Conservation (phyloP, 331 rosid species). For the Malus hybrid region DNA sequence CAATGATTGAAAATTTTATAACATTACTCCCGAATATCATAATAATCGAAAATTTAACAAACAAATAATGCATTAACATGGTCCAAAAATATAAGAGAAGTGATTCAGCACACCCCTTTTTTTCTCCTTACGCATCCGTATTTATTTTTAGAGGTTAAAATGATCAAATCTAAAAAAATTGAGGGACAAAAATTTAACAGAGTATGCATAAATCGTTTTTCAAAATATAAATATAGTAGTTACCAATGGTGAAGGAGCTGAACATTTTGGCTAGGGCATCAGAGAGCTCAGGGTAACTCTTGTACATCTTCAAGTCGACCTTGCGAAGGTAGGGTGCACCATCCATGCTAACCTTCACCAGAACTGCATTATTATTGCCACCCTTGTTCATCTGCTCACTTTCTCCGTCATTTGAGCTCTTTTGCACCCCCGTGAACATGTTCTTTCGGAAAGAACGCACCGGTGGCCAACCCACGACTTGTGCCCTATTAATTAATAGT, state of each 20-base stretch:
- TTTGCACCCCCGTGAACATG: slow-evolving; percentile 35
- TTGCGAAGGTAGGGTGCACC: slow-evolving; percentile 98
- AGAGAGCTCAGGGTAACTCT: slow-evolving; percentile 62
- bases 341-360: slow-evolving; percentile 90
- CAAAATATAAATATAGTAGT: too few species aligned
- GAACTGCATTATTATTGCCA: slow-evolving; percentile 15
- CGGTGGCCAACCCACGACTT: slow-evolving; percentile 98
- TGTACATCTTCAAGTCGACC: slow-evolving; percentile 60
- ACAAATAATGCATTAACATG: not conserved
- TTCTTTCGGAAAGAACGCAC: slow-evolving; percentile 79
- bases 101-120: too few species aligned
- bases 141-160: too few species aligned
- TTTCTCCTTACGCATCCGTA: too few species aligned
- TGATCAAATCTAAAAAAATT: too few species aligned
- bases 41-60: not conserved
- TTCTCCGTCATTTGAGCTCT: slow-evolving; percentile 38
- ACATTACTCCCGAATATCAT: not conserved
- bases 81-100: not conserved
- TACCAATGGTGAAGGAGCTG: slow-evolving; percentile 76
- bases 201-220: too few species aligned
- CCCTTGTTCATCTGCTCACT: slow-evolving; percentile 24
- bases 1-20: not conserved
- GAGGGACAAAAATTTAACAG: too few species aligned
- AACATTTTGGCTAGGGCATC: slow-evolving; percentile 84
- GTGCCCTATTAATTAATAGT: slow-evolving; percentile 41